Evolutionary conservation across 1,284 basidiomycete species (phyloP), one percentile per base, ranked within the genome.

Genomic region (Papiliotrema laurentii): DNA sequence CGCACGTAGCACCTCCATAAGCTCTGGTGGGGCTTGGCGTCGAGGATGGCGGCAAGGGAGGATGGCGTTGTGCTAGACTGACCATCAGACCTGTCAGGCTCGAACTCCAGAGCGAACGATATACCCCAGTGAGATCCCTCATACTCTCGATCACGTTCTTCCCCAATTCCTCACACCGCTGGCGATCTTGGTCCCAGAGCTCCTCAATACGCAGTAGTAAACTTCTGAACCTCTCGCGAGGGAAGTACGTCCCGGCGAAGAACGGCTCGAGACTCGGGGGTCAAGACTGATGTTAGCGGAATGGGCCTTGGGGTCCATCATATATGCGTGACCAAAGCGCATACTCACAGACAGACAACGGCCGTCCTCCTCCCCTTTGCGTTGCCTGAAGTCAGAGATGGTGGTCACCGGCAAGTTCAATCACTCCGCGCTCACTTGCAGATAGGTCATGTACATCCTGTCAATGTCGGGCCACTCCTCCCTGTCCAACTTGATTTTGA

Each of bases 391-490:
- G 18, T 7, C 11, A 14, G 40, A n/a, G n/a, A 24, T 31, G 24
- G 40, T 22, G 11, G 35, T 19, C 13, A 19, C 11, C 9, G 10
- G 5, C 9, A n/a, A n/a, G n/a, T n/a, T n/a, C n/a, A n/a, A 25
- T 26, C 18, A 40, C 10, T 2, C 16, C 21, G 43, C 19, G 24
- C 58, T 46, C 30, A 62, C 61, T 53, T 77, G 76, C 2, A 78
- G 62, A 62, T 75, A 77, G 2, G 64, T 73, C 77, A 78, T 78
- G 56, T 78, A 78, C 22, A 77, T 52, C 22, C 75, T 56, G 54
- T 78, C 77, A 5, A 78, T 76, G 51, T 78, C 77, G 1, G 77
- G 77, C 26, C 76, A 56, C 48, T 77, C 77, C 52, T 78, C 77
- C 33, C 77, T 61, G 53, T 78, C 77, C 16, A 76, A 73, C 58